These are phyloP conservation scores for Chytriomyces sp. DNA, from an alignment of 192 early-diverging fungal species.

Conservation along the genomic window DNA sequence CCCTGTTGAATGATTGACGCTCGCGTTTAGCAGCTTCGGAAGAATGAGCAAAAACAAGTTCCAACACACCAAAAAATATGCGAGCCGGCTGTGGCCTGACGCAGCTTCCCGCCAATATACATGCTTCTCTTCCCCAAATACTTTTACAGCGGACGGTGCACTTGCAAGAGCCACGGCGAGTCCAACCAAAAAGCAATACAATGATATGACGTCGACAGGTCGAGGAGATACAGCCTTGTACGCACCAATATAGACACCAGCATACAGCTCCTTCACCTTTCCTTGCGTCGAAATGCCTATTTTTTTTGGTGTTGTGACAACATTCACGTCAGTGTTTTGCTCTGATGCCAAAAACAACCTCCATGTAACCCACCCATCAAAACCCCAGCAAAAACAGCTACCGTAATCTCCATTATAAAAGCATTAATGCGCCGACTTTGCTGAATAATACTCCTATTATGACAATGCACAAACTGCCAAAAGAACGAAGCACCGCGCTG, in stretches of 20 bases:
- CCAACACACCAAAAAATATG: constrained; percentile 43
- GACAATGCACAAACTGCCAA: constrained; percentile 47
- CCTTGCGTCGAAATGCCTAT: constrained; percentile 34
- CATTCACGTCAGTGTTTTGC: neutral
- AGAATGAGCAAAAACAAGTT: neutral
- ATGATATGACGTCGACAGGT: constrained; percentile 28
- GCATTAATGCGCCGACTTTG: constrained; percentile 29
- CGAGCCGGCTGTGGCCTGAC: constrained; percentile 45
- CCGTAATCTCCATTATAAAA: constrained; percentile 50
- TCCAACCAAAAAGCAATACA: constrained; percentile 38
- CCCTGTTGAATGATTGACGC: constrained; percentile 15
- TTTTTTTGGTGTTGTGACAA: neutral
- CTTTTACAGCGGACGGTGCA: constrained; percentile 53
- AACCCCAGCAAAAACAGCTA: constrained; percentile 47
- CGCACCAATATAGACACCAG: constrained; percentile 29
- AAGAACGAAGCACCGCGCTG: constrained; percentile 39
- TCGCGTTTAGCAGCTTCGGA: neutral
- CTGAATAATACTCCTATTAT: constrained; percentile 44
- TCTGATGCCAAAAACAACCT: constrained; percentile 3
- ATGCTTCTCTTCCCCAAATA: constrained; percentile 55
- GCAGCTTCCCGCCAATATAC: constrained; percentile 59
- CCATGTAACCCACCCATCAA: constrained; percentile 38
- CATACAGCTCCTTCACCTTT: constrained; percentile 31
- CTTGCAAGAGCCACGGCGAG: constrained; percentile 47
- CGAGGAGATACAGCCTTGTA: constrained; percentile 36